Evolutionary conservation across 495 filamentous ascomycete species (phyloP), one percentile per base, ranked within the genome.

Genomic region (Patellaria atrata): DNA sequence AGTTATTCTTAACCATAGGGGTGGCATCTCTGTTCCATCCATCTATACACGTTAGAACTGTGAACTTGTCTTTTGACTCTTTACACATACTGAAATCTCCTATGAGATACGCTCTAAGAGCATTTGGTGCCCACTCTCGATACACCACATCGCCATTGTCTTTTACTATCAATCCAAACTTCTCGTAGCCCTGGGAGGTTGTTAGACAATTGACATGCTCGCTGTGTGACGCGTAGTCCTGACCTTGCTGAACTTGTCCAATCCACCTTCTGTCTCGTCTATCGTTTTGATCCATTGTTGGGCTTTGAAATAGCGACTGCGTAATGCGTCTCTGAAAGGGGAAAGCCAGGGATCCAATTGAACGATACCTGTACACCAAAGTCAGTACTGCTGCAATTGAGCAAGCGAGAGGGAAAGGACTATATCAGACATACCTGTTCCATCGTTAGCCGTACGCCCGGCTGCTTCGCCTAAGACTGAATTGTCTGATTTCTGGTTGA

Each of bases 41-140:
- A 61, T 97, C 84, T 92, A 45, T 7, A 4, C 9, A 26, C 9
- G 23, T 8, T 26, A 8, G 23, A 26, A 26, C 23, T 8, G 9
- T 13, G 24, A 7, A 33, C 32, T 17, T 32, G 15, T 21, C 9
- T 34, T 8, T 34, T 14, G 9, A 8, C 30, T n/a, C 6, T 34
- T 6, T 9, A 25, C 19, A 57, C 68, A 32, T 67, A 93, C 84
- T 97, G 64, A 96, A 97, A 39, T 96, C 89, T 35, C 89, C 89
- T 41, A 96, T 78, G n/a, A 97, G 67, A 40, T 77, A 76, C 13
- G 89, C 89, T 46, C 77, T 58, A 14, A 72, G 56, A 33, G 82
- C 86, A 62, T 82, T 87, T 30, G 89, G 87, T 1, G 89, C 89
- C 89, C 89, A 97, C 71, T 97, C 89, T 45, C 81, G 72, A 60